Base-by-base conservation (phyloP, 1,284 basidiomycete species). In the Golubevia sp. region DNA sequence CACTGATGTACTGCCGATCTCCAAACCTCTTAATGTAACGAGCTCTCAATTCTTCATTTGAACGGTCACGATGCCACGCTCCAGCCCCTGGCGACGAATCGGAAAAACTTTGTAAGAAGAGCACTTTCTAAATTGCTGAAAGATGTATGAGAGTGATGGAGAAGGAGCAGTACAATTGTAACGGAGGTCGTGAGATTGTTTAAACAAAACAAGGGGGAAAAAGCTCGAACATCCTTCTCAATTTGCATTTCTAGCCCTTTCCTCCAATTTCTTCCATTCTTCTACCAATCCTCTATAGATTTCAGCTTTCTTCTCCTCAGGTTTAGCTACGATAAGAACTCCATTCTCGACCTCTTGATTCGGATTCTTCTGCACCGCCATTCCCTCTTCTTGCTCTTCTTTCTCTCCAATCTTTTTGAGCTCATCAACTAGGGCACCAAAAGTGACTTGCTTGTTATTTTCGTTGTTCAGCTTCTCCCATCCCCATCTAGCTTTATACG, bases 401-500 rank as follows among this genome's bases (percentile, higher is more conserved):
- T 21, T 55, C 18, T 20, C 58, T 11, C 4, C 20, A 18, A 23
- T 8, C 7, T 3, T 44, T 57, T 72, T 72, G 30, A 66, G 66
- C n/a, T 50, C 51, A 15, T 64, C 65, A 1, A 75, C 59, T 56
- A 75, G 73, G 23, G 64, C 73, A 27, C 73, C 73, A 53, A 73
- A 74, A 25, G 63, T 63, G 1, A 53, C 15, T 58, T 61, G 49
- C 2, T 56, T 24, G 1, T 57, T 59, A 3, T 52, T 55, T 21
- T 68, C 58, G 44, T 38, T 8, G 38, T 13, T 18, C 18, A 13
- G 38, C 24, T 71, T 27, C 26, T 58, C 64, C 68, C 68, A 78
- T 2, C 71, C 76, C 79, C 79, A 82, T 2, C 63, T 64, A 2
- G 79, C 79, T 61, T 80, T 78, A 64, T 73, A 77, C 13, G 76